These are phyloP conservation scores for Saccharomycopsis sp. DNA, from an alignment of 805 yeast species.

Conservation along the genomic window DNA sequence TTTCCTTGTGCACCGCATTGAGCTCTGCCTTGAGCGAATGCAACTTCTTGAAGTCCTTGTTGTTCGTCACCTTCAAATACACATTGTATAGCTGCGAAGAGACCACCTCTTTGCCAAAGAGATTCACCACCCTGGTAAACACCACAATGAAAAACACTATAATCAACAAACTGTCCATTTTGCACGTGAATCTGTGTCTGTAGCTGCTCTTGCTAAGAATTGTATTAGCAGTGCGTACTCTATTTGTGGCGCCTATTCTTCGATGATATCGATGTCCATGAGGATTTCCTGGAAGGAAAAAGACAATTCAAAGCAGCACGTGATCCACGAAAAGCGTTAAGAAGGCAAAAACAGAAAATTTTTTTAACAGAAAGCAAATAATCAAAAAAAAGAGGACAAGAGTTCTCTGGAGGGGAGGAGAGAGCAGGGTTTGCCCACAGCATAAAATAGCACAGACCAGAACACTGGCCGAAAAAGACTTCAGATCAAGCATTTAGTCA, in stretches of 20 bases:
- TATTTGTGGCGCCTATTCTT: no score
- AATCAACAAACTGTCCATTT: slow-evolving; percentile 4
- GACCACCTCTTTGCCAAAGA: slow-evolving; percentile 15
- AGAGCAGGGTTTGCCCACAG: no score
- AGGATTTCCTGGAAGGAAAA: no score
- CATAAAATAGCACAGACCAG: no score
- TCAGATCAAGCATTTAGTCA: background rate
- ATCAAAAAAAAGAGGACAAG: background rate
- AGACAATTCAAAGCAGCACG: no score
- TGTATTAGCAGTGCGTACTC: no score
- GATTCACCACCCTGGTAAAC: slow-evolving; percentile 4
- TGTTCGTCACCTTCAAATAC: slow-evolving; percentile 1
- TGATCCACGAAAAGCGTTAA: background rate
- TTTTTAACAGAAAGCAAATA: background rate
- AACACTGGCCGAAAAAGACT: no score
- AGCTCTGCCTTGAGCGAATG: slow-evolving; percentile 9
- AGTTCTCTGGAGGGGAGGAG: background rate
- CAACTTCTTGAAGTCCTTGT: slow-evolving; percentile 4
- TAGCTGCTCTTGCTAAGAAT: no score
- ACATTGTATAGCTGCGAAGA: slow-evolving; percentile 5
- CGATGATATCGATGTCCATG: no score
- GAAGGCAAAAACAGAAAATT: background rate
- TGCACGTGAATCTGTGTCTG: background rate
- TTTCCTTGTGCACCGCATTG: slow-evolving; percentile 34
- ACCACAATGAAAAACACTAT: slow-evolving; percentile 3